phyloP scores from a whole-genome alignment of 352 stramenopile genomes.

The Globisporangium mamillatum region DNA sequence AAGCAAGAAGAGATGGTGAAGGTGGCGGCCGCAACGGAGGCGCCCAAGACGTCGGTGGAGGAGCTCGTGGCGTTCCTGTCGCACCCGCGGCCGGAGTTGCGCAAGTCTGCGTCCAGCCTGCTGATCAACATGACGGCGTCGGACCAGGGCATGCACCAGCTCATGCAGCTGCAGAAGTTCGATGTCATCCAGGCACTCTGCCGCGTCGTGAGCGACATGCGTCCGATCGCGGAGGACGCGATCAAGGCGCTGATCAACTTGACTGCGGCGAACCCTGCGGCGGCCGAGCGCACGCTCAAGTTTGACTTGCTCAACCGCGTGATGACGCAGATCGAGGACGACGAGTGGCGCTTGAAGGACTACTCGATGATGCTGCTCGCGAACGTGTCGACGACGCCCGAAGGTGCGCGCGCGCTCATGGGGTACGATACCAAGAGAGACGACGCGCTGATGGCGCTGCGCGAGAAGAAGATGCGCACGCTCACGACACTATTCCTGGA shows the following conservation, averaged over 20 bases:
- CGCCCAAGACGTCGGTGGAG: conserved; percentile 72
- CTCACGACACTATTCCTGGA: conserved; percentile 73
- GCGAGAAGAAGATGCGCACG: conserved; percentile 79
- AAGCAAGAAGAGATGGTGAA: conserved; percentile 31
- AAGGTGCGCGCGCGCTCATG: conserved; percentile 65
- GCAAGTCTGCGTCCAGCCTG: conserved; percentile 80
- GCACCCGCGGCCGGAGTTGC: conserved; percentile 77
- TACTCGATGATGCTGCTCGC: conserved; percentile 87
- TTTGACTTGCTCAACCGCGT: conserved; percentile 82
- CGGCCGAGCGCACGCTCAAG: conserved; percentile 72
- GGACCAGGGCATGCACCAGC: conserved; percentile 72
- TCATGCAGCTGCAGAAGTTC: conserved; percentile 67
- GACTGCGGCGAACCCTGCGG: conserved; percentile 62
- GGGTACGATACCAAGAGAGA: conserved; percentile 52
- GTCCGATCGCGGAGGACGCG: conserved; percentile 77
- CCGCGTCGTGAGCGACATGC: conserved; percentile 80
- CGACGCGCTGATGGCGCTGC: conserved; percentile 44
- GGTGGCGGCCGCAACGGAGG: conserved; percentile 32
- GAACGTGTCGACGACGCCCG: conserved; percentile 73
- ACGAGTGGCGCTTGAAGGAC: conserved; percentile 80
- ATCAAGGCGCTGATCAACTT: conserved; percentile 88
- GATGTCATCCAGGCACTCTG: conserved; percentile 79
- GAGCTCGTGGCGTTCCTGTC: conserved; percentile 83
- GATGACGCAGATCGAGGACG: conserved; percentile 82
- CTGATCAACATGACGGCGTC: conserved; percentile 82